Conservation (phyloP, 192 early-diverging fungal species). For the Cladochytrium replicatum region DNA sequence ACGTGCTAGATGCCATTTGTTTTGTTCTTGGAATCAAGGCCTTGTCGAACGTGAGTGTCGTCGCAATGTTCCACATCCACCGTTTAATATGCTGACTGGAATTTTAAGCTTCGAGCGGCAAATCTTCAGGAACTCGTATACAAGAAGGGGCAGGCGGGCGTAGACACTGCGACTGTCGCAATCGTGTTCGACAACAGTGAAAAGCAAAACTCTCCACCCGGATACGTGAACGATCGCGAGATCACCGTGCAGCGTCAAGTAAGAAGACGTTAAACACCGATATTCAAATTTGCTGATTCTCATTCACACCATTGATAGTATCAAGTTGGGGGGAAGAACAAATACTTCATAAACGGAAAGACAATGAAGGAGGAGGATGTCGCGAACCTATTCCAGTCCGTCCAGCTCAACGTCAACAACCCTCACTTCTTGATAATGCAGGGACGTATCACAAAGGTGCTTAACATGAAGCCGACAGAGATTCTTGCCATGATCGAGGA, state of each 20-base stretch:
- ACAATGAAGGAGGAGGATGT: conserved; percentile 82
- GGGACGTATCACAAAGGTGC: conserved; percentile 94
- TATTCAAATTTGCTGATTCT: conserved; percentile 4
- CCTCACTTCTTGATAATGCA: conserved; percentile 99
- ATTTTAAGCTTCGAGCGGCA: conserved; percentile 81
- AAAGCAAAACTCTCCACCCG: conserved; percentile 70
- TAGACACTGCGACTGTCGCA: conserved; percentile 94
- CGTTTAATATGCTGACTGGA: neutral
- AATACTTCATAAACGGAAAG: conserved; percentile 94
- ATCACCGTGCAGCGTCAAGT: conserved; percentile 96
- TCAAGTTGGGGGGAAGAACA: conserved; percentile 79
- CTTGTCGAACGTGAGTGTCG: conserved; percentile 64
- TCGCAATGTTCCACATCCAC: neutral
- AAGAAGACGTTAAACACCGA: conserved; percentile 7
- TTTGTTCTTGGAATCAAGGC: conserved; percentile 96
- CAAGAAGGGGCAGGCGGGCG: conserved; percentile 96
- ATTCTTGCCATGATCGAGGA: conserved; percentile 98
- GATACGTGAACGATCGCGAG: conserved; percentile 72
- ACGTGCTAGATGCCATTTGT: conserved; percentile 97
- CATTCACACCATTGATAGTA: conserved; percentile 2
- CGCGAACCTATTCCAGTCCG: conserved; percentile 87
- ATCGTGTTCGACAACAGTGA: conserved; percentile 94
- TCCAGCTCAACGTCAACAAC: conserved; percentile 98
- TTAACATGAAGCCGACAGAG: conserved; percentile 98
- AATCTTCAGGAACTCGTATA: conserved; percentile 95